phyloP scores from a whole-genome alignment of 2,329 filamentous ascomycete genomes.

The Gyromitra esculenta region DNA sequence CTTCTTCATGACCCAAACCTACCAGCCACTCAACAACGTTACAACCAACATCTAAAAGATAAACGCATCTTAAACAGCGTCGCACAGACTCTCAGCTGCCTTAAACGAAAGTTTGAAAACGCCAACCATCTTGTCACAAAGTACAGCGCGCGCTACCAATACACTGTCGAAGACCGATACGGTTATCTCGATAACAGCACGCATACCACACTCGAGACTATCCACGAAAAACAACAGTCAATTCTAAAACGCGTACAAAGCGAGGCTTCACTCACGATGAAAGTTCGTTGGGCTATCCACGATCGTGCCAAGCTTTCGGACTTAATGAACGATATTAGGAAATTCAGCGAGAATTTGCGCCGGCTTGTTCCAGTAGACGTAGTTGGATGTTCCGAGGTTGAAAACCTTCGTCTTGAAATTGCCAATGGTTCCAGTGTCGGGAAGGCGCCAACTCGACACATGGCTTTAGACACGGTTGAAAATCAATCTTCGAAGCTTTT shows the following conservation, averaged over 20 bases:
- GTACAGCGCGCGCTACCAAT: neutral
- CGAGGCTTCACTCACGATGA: neutral
- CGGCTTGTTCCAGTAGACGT: neutral
- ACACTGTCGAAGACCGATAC: neutral
- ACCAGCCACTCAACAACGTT: neutral
- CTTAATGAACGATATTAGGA: slow-evolving; percentile 10
- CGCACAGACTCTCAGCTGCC: slow-evolving; percentile 4
- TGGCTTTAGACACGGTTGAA: too few species aligned
- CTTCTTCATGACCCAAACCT: slow-evolving; percentile 2
- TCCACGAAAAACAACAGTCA: neutral
- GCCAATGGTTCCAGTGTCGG: neutral
- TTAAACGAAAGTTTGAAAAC: slow-evolving; percentile 12
- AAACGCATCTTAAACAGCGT: neutral
- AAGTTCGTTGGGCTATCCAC: slow-evolving; percentile 19
- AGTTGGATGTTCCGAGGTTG: neutral
- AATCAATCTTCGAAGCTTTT: neutral
- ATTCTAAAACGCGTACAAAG: neutral
- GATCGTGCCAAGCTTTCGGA: slow-evolving; percentile 3
- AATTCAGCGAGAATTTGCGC: slow-evolving; percentile 2
- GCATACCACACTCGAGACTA: neutral
- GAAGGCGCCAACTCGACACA: neutral
- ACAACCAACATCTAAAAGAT: slow-evolving; percentile 2
- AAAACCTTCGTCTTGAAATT: neutral
- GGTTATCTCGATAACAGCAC: neutral
- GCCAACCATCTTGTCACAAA: neutral